Percentiles rank a stretch among this genome's conserved stretches.
Conservation (phyloP, 2,329 filamentous ascomycete genomes). For the Cadophora luteo-olivacea region DNA sequence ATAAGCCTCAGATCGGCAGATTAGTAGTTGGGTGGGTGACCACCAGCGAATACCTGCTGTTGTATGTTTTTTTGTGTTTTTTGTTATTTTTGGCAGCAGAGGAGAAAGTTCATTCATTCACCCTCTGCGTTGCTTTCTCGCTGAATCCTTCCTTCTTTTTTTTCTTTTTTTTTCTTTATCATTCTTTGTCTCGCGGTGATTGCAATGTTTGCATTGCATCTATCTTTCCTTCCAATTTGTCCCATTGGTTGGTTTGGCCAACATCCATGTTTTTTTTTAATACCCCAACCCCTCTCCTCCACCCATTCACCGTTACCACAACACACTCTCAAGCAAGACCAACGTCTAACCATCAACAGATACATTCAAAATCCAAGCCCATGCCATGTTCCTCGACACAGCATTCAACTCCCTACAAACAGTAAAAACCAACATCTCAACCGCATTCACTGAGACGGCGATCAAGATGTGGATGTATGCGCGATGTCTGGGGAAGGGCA, state of each 20-base stretch:
- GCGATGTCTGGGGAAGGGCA: constrained; percentile 61
- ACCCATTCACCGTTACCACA: no score
- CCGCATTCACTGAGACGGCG: constrained; percentile 78
- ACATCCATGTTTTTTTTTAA: no score
- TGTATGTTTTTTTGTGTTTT: constrained; percentile 35
- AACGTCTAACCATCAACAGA: constrained; percentile 49
- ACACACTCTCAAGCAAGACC: no score
- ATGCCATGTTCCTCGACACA: constrained; percentile 84
- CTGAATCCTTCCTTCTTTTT: not conserved
- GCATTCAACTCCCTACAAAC: constrained; percentile 73
- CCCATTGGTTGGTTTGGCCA: no score
- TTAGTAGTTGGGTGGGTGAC: constrained; percentile 40
- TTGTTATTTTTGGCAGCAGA: not conserved
- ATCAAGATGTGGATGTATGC: constrained; percentile 73
- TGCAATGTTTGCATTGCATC: no score
- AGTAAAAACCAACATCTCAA: constrained; percentile 76
- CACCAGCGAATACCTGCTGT: constrained; percentile 42
- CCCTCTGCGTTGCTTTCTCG: no score
- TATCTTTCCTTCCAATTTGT: no score
- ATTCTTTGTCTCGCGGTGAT: no score
- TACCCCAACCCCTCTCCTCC: no score
- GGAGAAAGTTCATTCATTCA: no score
- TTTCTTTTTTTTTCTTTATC: not conserved
- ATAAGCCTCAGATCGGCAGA: constrained; percentile 40
- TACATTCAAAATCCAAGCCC: constrained; percentile 83